Conservation (phyloP, 2,329 filamentous ascomycete species). For the Chrysoporthe cubensis region DNA sequence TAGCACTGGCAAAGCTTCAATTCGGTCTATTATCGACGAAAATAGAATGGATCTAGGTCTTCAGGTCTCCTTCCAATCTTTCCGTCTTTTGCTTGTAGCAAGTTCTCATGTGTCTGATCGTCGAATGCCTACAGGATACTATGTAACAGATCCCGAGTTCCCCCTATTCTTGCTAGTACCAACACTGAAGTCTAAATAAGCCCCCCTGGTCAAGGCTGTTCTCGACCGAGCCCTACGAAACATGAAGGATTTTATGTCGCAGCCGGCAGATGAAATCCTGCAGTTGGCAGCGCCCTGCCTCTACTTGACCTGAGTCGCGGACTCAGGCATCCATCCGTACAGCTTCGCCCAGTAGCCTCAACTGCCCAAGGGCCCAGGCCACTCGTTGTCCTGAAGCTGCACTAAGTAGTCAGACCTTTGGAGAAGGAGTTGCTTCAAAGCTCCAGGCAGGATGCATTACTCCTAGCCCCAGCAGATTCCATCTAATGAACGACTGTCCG, state of each 20-base stretch:
- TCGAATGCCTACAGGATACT: not conserved
- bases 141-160: not conserved
- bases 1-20: not conserved
- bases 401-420: not conserved
- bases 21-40: not conserved
- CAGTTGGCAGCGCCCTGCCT: not conserved
- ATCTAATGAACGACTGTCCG: not conserved
- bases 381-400: not conserved
- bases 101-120: not conserved
- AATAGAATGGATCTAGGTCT: not conserved
- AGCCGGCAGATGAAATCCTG: not conserved
- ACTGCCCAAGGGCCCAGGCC: not conserved
- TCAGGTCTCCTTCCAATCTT: not conserved
- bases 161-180: not conserved
- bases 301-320: not conserved
- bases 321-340: no score
- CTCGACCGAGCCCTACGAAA: not conserved
- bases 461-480: not conserved
- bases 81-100: not conserved
- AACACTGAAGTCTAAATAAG: not conserved
- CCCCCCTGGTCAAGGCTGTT: not conserved
- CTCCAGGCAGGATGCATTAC: not conserved
- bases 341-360: not conserved
- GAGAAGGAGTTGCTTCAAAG: not conserved
- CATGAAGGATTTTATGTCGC: not conserved